phyloP scores from a whole-genome alignment of 257 asterid species.

The Ehretia macrophylla region DNA sequence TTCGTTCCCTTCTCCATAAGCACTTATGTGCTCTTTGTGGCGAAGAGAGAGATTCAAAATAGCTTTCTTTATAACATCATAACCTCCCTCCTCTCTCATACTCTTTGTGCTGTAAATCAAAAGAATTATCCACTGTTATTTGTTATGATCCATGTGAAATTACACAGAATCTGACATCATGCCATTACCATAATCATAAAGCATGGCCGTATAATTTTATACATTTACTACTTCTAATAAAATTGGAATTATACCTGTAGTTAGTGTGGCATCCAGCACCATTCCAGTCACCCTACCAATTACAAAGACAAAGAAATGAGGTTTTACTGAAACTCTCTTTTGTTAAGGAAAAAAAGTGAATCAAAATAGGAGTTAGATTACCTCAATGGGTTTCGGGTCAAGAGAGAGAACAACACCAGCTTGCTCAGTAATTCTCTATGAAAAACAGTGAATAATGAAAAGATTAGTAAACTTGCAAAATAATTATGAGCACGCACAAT shows the following conservation, averaged over 20 bases:
- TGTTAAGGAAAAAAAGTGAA: neutral
- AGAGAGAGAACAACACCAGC: conserved; percentile 92
- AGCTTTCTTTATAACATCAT: conserved; percentile 90
- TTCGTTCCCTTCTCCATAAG: conserved; percentile 98
- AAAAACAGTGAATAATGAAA: neutral
- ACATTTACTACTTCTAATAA: neutral
- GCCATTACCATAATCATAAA: neutral
- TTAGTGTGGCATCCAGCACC: conserved; percentile 98
- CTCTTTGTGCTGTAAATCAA: conserved; percentile 67
- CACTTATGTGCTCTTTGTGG: conserved; percentile 89
- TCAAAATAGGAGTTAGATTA: conserved; percentile 14
- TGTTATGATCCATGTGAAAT: neutral
- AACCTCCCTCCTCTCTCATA: conserved; percentile 98
- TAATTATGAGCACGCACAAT: neutral
- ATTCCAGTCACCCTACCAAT: conserved; percentile 89
- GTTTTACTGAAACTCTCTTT: conserved; percentile 5
- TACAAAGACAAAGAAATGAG: conserved; percentile 7
- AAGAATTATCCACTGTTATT: neutral
- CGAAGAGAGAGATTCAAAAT: conserved; percentile 89
- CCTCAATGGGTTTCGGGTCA: conserved; percentile 96
- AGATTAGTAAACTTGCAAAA: neutral
- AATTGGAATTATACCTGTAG: conserved; percentile 51
- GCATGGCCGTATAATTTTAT: neutral
- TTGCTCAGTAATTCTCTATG: conserved; percentile 97
- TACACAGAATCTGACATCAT: neutral